A percentile compares a stretch with the other conserved stretches of the same genome.
Evolutionary conservation across 495 filamentous ascomycete species (phyloP).

Genomic region (Neurospora pannonica): DNA sequence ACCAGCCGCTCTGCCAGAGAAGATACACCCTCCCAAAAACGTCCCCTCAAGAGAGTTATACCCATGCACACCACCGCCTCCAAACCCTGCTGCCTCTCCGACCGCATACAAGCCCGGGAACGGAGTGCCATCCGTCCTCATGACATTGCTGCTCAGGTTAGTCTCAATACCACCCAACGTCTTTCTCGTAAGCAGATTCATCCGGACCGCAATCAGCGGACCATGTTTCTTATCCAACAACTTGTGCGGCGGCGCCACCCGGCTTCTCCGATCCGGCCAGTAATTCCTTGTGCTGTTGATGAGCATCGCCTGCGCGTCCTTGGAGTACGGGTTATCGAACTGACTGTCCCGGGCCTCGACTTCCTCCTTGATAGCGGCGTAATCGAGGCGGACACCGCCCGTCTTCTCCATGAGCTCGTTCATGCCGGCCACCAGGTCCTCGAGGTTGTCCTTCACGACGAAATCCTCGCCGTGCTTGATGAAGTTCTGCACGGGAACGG

Average conservation of each 20-base stretch:
- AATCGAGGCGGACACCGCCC: conserved; percentile 29
- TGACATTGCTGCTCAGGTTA: conserved; percentile 37
- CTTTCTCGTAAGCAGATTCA: conserved; percentile 44
- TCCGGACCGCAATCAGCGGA: conserved; percentile 39
- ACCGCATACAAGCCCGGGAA: conserved; percentile 43
- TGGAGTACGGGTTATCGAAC: conserved; percentile 38
- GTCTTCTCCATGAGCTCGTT: conserved; percentile 32
- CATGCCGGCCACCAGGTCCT: conserved; percentile 38
- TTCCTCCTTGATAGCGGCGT: conserved; percentile 24
- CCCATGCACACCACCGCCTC: conserved; percentile 44
- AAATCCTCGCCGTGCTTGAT: conserved; percentile 42
- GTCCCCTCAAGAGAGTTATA: conserved; percentile 43
- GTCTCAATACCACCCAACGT: conserved; percentile 46
- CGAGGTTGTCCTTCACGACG: conserved; percentile 36
- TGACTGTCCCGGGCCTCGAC: conserved; percentile 40
- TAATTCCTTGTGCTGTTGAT: conserved; percentile 40
- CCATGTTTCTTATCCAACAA: conserved; percentile 37
- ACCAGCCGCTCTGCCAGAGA: conserved; percentile 39
- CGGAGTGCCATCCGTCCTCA: conserved; percentile 29
- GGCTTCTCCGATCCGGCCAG: conserved; percentile 33
- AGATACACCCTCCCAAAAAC: conserved; percentile 40
- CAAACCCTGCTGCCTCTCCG: conserved; percentile 45
- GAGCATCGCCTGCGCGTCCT: conserved; percentile 44
- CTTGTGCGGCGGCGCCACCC: conserved; percentile 36
- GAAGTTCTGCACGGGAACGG: conserved; percentile 39